These are phyloP conservation scores for Elongisporangium prolatum DNA, from an alignment of 352 stramenopile species.

Conservation along the genomic window DNA sequence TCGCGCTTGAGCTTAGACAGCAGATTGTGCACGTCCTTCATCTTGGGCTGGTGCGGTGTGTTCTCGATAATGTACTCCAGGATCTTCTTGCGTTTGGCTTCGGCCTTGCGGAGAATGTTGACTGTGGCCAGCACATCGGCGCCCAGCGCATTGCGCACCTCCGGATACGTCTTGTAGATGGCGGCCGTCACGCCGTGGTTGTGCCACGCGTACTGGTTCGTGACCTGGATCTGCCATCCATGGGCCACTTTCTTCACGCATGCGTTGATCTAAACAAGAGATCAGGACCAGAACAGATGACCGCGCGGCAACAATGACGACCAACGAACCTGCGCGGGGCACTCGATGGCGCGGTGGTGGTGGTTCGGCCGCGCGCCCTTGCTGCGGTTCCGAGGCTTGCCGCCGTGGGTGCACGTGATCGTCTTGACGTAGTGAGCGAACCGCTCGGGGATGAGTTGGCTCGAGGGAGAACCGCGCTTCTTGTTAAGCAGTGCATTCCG, in stretches of 20 bases:
- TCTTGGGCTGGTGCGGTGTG: slow-evolving; percentile 17
- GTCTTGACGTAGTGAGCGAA: slow-evolving; percentile 33
- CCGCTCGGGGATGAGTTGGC: slow-evolving; percentile 15
- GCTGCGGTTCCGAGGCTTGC: slow-evolving; percentile 19
- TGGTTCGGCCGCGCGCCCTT: slow-evolving; percentile 17
- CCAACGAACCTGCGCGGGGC: slow-evolving; percentile 20
- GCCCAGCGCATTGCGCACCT: slow-evolving; percentile 25
- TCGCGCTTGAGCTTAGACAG: slow-evolving; percentile 18
- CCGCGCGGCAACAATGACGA: neutral
- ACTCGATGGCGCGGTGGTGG: slow-evolving; percentile 26
- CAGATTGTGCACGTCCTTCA: slow-evolving; percentile 38
- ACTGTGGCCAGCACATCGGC: slow-evolving; percentile 22
- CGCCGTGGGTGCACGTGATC: slow-evolving; percentile 28
- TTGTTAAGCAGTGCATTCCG: slow-evolving; percentile 20
- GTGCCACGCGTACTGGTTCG: slow-evolving; percentile 27
- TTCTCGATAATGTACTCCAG: slow-evolving; percentile 30
- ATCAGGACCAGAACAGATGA: neutral
- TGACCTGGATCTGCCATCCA: slow-evolving; percentile 25
- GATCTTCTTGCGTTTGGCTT: slow-evolving; percentile 28
- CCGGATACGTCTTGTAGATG: slow-evolving; percentile 25
- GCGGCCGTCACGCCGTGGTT: slow-evolving; percentile 25
- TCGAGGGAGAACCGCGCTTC: slow-evolving; percentile 5
- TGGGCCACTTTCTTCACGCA: slow-evolving; percentile 23
- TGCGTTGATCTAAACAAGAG: slow-evolving; percentile 25
- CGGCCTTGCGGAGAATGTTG: slow-evolving; percentile 20